Evolutionary conservation across 805 yeast genomes (phyloP).

Genomic region (Wickerhamiella sorbophila): DNA sequence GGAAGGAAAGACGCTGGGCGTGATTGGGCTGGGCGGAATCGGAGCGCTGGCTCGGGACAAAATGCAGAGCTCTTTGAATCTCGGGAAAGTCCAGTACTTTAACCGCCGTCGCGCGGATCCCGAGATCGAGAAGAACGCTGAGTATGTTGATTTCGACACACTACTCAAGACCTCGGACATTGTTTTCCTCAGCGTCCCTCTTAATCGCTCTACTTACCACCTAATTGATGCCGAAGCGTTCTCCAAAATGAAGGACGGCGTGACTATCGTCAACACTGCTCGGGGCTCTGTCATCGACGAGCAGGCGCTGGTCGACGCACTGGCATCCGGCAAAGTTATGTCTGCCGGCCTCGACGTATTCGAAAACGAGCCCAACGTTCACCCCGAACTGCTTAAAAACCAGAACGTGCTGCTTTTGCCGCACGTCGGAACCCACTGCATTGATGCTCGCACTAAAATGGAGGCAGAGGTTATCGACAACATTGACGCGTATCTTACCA

Average conservation of each 20-base stretch:
- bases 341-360: slow-evolving; percentile 48
- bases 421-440: slow-evolving; percentile 35
- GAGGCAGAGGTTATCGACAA: slow-evolving; percentile 66
- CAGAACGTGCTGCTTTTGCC: slow-evolving; percentile 41
- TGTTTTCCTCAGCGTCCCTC: slow-evolving; percentile 36
- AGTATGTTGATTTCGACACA: slow-evolving; percentile 34
- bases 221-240: slow-evolving; percentile 32
- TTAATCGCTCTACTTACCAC: slow-evolving; percentile 38
- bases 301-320: slow-evolving; percentile 31
- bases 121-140: slow-evolving; percentile 34
- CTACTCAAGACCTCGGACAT: slow-evolving; percentile 36
- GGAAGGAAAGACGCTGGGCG: slow-evolving; percentile 38
- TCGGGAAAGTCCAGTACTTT: slow-evolving; percentile 37
- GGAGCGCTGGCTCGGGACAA: slow-evolving; percentile 44
- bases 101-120: slow-evolving; percentile 35
- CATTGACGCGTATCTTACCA: slow-evolving; percentile 38
- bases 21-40: slow-evolving; percentile 51
- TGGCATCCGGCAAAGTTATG: slow-evolving; percentile 37
- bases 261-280: slow-evolving; percentile 41
- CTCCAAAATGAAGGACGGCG: slow-evolving; percentile 39
- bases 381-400: slow-evolving; percentile 33
- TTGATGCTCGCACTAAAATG: slow-evolving; percentile 46
- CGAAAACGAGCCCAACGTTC: slow-evolving; percentile 41
- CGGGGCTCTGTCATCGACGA: slow-evolving; percentile 49
- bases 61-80: slow-evolving; percentile 33